phyloP scores from a whole-genome alignment of 495 filamentous ascomycete species.

The Xylaria bambusicola region DNA sequence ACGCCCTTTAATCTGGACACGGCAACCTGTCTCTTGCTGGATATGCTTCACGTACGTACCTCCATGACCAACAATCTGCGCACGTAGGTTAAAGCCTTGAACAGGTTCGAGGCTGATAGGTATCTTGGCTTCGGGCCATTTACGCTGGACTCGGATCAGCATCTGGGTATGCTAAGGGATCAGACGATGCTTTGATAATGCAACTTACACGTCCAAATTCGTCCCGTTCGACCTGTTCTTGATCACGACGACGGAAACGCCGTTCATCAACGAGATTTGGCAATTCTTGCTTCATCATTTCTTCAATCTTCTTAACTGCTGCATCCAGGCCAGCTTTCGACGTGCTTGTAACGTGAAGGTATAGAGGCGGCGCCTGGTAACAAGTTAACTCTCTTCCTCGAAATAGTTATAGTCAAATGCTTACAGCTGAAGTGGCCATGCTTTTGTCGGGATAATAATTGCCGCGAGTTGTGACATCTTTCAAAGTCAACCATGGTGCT shows the following conservation, averaged over 20 bases:
- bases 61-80: slow-evolving; percentile 91
- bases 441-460: slow-evolving; percentile 96
- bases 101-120: slow-evolving; percentile 86
- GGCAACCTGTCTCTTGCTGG: slow-evolving; percentile 88
- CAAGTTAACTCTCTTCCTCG: slow-evolving; percentile 11
- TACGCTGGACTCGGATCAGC: slow-evolving; percentile 60
- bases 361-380: slow-evolving; percentile 87
- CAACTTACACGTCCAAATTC: slow-evolving; percentile 83
- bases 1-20: slow-evolving; percentile 96
- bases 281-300: slow-evolving; percentile 94
- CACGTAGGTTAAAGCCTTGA: slow-evolving; percentile 93
- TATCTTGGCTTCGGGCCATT: slow-evolving; percentile 98
- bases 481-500: slow-evolving; percentile 58
- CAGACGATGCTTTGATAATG: neutral
- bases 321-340: slow-evolving; percentile 88
- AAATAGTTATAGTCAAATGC: slow-evolving; percentile 32
- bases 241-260: slow-evolving; percentile 85
- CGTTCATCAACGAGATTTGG: slow-evolving; percentile 95
- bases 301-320: slow-evolving; percentile 81
- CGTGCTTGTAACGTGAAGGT: slow-evolving; percentile 93
- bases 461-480: slow-evolving; percentile 99
- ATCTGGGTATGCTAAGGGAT: neutral
- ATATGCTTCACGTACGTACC: slow-evolving; percentile 97
- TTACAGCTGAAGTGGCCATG: slow-evolving; percentile 90
- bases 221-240: slow-evolving; percentile 89